Base-by-base conservation (phyloP, 1,284 basidiomycete species). In the Papiliotrema flavescens region DNA sequence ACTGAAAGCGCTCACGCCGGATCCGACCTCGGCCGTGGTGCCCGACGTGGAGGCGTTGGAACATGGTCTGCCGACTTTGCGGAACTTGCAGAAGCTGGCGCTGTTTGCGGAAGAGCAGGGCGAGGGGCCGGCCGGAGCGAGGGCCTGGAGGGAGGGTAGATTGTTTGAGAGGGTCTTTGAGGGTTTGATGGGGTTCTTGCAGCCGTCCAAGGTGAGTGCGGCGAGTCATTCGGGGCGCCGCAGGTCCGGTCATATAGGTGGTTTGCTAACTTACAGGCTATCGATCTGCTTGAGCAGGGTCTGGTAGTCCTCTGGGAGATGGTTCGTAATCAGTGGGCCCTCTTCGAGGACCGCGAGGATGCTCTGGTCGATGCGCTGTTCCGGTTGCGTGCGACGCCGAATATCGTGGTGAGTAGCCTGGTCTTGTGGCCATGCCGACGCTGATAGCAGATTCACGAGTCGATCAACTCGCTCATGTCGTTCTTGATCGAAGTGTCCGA, bases 251-350 rank as follows among this genome's bases (percentile, higher is more conserved):
- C 5, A 40, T 47, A 13, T 39, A 22, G 17, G 26, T 20, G 37
- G 24, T 43, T 11, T 40, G 23, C 45, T 20, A 37, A 39, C n/a
- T 11, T 15, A 9, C 40, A 69, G 65, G 37, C 64, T 1, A 36
- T 57, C 8, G 59, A 56, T 11, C 23, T 70, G 20, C 55, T 71
- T 3, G 71, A 73, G 46, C 68, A 70, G 55, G 66, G 17, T 13
- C 43, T 73, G 34, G 67, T 72, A 0, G 45, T 69, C 1, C 61
- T 75, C 0, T 75, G 71, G 70, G 71, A 75, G 49, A 47, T 75
- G 53, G 65, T 71, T 0, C 68, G 72, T 42, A 61, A 75, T 47
- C 73, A 75, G 49, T 75, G 70, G 70, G 24, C 51, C 1, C 41
- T 75, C 34, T 65, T 71, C 26, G 71, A 74, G 47, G 61, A 59